Percentiles rank a stretch among this genome's conserved stretches.
Conservation (phyloP, 2,329 filamentous ascomycete species). For the Phaeoacremonium minimum region DNA sequence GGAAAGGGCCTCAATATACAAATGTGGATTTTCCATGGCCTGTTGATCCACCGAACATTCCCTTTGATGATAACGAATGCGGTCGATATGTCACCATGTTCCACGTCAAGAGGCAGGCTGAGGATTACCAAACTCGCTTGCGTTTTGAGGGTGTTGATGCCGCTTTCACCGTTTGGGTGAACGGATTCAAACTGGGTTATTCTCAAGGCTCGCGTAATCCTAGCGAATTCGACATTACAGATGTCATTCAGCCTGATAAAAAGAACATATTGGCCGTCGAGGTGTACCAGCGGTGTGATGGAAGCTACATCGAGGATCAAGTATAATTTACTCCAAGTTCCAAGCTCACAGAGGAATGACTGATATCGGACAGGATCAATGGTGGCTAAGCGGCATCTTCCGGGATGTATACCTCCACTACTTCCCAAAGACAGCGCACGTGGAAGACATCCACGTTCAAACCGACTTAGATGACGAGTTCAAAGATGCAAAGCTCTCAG, state of each 20-base stretch:
- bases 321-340: conserved; percentile 15
- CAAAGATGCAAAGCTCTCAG: conserved; percentile 39
- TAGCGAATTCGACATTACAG: conserved; percentile 67
- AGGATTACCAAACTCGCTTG: conserved; percentile 55
- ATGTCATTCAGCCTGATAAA: conserved; percentile 33
- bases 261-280: conserved; percentile 59
- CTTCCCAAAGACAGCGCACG: conserved; percentile 46
- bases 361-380: conserved; percentile 39
- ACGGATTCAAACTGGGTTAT: conserved; percentile 64
- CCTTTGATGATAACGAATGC: conserved; percentile 58
- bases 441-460: conserved; percentile 51
- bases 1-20: conserved; percentile 62
- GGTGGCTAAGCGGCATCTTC: conserved; percentile 57
- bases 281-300: conserved; percentile 70
- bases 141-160: conserved; percentile 73
- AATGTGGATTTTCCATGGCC: conserved; percentile 66
- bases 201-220: conserved; percentile 70
- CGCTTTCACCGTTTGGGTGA: conserved; percentile 68
- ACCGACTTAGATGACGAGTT: conserved; percentile 49
- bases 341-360: not conserved
- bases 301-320: conserved; percentile 68
- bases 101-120: conserved; percentile 38
- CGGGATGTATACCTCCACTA: conserved; percentile 57
- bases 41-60: conserved; percentile 61
- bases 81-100: conserved; percentile 61